Percentiles rank a stretch among this genome's conserved stretches.
phyloP scores from a whole-genome alignment of 768 basidiomycete species.

The Piloderma croceum region DNA sequence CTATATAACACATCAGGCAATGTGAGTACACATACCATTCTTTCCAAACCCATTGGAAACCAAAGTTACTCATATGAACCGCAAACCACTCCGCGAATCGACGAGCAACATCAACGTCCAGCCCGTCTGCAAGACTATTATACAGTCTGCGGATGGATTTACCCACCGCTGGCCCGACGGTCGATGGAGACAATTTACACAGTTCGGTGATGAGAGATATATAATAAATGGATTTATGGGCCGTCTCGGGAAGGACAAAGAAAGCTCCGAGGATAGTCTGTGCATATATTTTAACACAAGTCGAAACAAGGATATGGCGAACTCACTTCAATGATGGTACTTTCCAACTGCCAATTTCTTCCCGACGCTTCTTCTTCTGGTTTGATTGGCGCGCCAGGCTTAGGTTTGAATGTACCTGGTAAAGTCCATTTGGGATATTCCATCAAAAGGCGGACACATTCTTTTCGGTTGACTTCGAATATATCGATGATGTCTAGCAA shows the following conservation, averaged over 20 bases:
- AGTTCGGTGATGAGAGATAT: conserved; percentile 86
- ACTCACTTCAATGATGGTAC: conserved; percentile 76
- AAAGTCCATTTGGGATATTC: conserved; percentile 83
- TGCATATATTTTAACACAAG: background rate
- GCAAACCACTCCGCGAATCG: conserved; percentile 94
- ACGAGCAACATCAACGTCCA: conserved; percentile 79
- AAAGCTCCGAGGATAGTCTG: conserved; percentile 71
- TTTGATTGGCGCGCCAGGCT: conserved; percentile 52
- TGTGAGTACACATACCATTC: conserved; percentile 67
- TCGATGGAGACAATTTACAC: conserved; percentile 88
- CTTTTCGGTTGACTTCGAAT: conserved; percentile 94
- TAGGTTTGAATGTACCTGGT: conserved; percentile 79
- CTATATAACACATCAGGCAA: conserved; percentile 1
- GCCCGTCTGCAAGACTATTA: conserved; percentile 66
- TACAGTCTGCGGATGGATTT: conserved; percentile 91
- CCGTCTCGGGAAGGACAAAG: conserved; percentile 71
- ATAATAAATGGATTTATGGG: conserved; percentile 79
- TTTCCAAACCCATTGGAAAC: conserved; percentile 98
- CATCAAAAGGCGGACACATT: conserved; percentile 81
- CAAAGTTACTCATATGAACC: conserved; percentile 95
- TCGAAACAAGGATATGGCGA: background rate
- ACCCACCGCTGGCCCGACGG: conserved; percentile 93
- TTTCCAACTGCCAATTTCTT: conserved; percentile 86
- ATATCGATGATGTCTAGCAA: conserved; percentile 78
- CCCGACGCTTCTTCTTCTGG: conserved; percentile 46